Percentiles rank a stretch among this genome's conserved stretches.
Evolutionary conservation across 1,284 basidiomycete species (phyloP).

Genomic region (Apiotrichum siamense): DNA sequence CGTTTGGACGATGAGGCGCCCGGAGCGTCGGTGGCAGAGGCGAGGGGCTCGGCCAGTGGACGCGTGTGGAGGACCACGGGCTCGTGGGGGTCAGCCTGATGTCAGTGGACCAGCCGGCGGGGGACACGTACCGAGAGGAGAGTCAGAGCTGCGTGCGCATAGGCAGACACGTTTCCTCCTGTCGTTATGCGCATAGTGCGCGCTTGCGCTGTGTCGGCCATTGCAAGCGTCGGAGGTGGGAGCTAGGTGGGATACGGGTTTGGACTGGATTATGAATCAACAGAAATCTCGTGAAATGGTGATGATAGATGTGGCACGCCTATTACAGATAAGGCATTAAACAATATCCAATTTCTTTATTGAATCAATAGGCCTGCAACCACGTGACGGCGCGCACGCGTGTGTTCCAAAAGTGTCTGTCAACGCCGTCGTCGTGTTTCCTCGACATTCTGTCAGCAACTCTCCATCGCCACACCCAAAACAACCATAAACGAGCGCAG

Average conservation of each 20-base stretch:
- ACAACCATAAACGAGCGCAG: neutral
- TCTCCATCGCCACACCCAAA: slow-evolving; percentile 1
- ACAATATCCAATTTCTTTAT: too few species aligned
- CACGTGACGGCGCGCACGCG: neutral
- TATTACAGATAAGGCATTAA: neutral
- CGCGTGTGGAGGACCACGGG: slow-evolving; percentile 64
- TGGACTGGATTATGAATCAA: too few species aligned
- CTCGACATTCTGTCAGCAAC: neutral
- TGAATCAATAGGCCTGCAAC: too few species aligned
- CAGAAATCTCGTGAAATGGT: too few species aligned
- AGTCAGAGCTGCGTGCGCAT: slow-evolving; percentile 58
- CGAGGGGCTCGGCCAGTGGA: too few species aligned
- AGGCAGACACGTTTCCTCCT: slow-evolving; percentile 58
- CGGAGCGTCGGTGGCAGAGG: too few species aligned
- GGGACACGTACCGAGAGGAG: slow-evolving; percentile 55
- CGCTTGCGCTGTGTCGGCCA: too few species aligned
- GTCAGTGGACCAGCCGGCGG: neutral
- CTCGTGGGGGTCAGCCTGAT: slow-evolving; percentile 56
- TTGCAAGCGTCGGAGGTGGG: neutral
- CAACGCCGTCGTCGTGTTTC: neutral
- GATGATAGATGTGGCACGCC: too few species aligned
- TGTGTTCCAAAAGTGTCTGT: neutral
- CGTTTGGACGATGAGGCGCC: neutral
- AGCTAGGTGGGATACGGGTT: neutral
- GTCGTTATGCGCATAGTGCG: slow-evolving; percentile 57